Conservation (phyloP, 1,284 basidiomycete genomes). For the Ustilago nuda region DNA sequence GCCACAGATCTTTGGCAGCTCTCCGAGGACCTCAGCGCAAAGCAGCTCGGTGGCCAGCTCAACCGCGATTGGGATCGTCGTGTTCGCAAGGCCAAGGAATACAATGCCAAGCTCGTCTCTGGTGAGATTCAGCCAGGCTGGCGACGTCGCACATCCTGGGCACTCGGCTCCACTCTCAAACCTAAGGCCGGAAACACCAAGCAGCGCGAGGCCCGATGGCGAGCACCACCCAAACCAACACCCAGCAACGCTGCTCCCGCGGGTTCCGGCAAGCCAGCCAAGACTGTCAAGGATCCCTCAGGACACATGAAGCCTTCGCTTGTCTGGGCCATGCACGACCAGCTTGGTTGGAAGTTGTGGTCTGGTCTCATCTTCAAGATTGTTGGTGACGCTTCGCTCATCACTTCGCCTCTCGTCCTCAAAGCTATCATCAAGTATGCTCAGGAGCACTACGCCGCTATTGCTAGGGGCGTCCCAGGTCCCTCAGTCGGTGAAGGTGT, state of each 20-base stretch:
- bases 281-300: constrained; percentile 39
- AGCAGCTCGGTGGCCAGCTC: constrained; percentile 76
- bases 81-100: constrained; percentile 75
- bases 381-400: constrained; percentile 61
- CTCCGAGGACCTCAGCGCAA: constrained; percentile 73
- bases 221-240: constrained; percentile 43
- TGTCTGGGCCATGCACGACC: constrained; percentile 81
- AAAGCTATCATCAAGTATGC: constrained; percentile 60
- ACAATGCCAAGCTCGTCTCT: constrained; percentile 77
- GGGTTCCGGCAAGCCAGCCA: constrained; percentile 30
- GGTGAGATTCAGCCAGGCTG: constrained; percentile 77
- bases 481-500: constrained; percentile 57
- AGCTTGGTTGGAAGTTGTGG: constrained; percentile 86
- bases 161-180: constrained; percentile 44
- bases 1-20: constrained; percentile 86
- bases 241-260: constrained; percentile 20
- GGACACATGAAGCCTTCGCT: constrained; percentile 74
- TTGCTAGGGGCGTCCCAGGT: constrained; percentile 20
- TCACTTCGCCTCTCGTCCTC: constrained; percentile 64
- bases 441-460: constrained; percentile 43
- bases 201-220: constrained; percentile 59
- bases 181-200: constrained; percentile 45
- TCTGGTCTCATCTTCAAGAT: constrained; percentile 77
- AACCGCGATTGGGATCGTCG: constrained; percentile 76
- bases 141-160: constrained; percentile 75